phyloP scores from a whole-genome alignment of 2,329 filamentous ascomycete species.

The Lasiodiplodia gonubiensis region DNA sequence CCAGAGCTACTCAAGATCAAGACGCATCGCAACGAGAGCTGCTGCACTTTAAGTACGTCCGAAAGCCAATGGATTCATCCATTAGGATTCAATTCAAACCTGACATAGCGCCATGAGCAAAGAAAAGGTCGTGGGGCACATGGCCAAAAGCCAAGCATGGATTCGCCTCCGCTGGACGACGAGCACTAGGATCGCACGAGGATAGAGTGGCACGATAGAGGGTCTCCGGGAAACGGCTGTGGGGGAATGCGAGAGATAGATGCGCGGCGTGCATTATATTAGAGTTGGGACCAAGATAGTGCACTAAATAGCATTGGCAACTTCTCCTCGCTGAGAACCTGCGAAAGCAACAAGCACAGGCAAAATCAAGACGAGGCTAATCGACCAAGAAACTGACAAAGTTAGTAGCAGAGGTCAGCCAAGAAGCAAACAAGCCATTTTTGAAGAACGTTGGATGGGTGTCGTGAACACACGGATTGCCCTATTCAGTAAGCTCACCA shows the following conservation, averaged over 20 bases:
- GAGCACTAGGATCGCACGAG: neutral
- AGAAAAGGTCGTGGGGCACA: neutral
- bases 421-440: neutral
- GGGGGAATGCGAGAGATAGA: neutral
- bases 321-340: neutral
- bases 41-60: neutral
- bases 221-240: slow-evolving; percentile 3
- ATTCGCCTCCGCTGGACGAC: too few relatives aligned
- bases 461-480: neutral
- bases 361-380: neutral
- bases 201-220: neutral
- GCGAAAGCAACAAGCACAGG: neutral
- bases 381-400: neutral
- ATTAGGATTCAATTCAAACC: neutral
- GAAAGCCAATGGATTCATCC: neutral
- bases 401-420: neutral
- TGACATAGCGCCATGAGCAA: neutral
- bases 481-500: neutral
- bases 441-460: neutral
- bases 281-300: neutral
- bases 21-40: neutral
- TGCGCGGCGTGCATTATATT: neutral
- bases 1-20: neutral
- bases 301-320: neutral
- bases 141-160: too few relatives aligned